phyloP scores from a whole-genome alignment of 2,329 filamentous ascomycete species.

The Graphilbum sp. region DNA sequence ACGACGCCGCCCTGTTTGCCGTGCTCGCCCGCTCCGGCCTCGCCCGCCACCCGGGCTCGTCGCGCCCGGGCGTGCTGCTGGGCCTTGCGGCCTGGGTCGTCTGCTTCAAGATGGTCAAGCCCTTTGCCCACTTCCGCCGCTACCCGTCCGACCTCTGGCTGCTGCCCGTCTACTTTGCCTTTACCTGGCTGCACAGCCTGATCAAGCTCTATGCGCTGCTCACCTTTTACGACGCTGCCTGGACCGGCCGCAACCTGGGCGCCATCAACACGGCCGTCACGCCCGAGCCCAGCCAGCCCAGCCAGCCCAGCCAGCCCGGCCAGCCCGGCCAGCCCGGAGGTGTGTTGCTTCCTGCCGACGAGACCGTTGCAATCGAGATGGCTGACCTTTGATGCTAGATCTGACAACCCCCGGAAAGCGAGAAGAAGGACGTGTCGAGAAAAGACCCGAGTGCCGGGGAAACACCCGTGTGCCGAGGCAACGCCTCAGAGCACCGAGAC shows the following conservation, averaged over 20 bases:
- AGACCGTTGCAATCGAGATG: too few relatives aligned
- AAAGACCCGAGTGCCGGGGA: too few relatives aligned
- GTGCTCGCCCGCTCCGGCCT: slow-evolving; percentile 10
- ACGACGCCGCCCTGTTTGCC: slow-evolving; percentile 27
- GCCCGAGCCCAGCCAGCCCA: too few relatives aligned
- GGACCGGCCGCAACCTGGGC: slow-evolving; percentile 22
- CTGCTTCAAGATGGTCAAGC: slow-evolving; percentile 39
- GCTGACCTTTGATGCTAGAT: too few relatives aligned
- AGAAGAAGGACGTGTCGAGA: too few relatives aligned
- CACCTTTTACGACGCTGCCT: slow-evolving; percentile 30
- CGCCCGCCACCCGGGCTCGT: slow-evolving; percentile 1
- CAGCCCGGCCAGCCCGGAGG: too few relatives aligned
- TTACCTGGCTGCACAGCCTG: slow-evolving; percentile 39
- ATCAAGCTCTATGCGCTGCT: slow-evolving; percentile 39
- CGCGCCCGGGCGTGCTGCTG: slow-evolving; percentile 4
- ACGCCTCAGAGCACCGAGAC: too few relatives aligned
- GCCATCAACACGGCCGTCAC: slow-evolving; percentile 8
- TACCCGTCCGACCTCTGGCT: slow-evolving; percentile 34
- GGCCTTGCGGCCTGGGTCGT: slow-evolving; percentile 34
- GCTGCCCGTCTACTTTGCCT: slow-evolving; percentile 32
- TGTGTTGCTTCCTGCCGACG: too few relatives aligned
- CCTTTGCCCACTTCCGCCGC: slow-evolving; percentile 31
- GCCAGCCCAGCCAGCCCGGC: too few relatives aligned
- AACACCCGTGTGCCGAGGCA: too few relatives aligned
- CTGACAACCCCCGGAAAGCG: too few relatives aligned